Evolutionary conservation across 805 yeast species (phyloP).

Genomic region (Wickerhamomyces sydowiorum): DNA sequence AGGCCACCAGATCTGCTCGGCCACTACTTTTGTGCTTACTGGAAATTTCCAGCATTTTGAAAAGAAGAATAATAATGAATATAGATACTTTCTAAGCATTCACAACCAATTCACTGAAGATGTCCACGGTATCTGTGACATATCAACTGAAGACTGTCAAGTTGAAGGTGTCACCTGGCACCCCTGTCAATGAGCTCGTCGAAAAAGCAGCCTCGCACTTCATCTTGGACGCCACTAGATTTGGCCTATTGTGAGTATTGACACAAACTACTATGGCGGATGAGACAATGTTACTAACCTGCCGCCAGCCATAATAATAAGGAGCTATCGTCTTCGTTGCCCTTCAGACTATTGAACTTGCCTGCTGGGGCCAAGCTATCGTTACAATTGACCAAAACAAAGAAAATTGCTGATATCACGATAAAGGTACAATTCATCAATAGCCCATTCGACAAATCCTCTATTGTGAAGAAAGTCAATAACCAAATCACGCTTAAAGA

Average conservation of each 20-base stretch:
- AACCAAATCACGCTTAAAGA: conserved; percentile 9
- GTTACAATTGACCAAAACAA: conserved; percentile 12
- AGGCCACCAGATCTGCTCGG: no score
- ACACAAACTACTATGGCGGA: background rate
- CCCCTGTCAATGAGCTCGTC: conserved; percentile 31
- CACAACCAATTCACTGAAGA: conserved; percentile 6
- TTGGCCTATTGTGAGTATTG: conserved; percentile 20
- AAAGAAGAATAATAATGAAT: no score
- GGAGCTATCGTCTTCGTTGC: conserved; percentile 32
- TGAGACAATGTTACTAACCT: background rate
- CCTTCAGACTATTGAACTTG: conserved; percentile 36
- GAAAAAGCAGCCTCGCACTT: conserved; percentile 31
- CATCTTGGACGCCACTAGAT: conserved; percentile 22
- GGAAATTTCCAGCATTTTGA: no score
- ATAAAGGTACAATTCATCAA: conserved; percentile 26
- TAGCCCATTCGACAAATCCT: conserved; percentile 16
- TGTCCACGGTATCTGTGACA: conserved; percentile 32
- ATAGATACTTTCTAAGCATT: no score
- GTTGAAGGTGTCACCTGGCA: conserved; percentile 29
- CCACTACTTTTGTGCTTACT: no score
- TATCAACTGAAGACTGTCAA: conserved; percentile 30
- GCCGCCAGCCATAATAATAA: conserved; percentile 24
- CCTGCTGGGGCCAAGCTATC: conserved; percentile 39
- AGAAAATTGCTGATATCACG: conserved; percentile 15
- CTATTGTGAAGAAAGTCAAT: conserved; percentile 20